Evolutionary conservation across 176 grass and related monocot genomes (phyloP), one percentile per base, ranked within the genome.

Genomic region (Musa troglodytarum): DNA sequence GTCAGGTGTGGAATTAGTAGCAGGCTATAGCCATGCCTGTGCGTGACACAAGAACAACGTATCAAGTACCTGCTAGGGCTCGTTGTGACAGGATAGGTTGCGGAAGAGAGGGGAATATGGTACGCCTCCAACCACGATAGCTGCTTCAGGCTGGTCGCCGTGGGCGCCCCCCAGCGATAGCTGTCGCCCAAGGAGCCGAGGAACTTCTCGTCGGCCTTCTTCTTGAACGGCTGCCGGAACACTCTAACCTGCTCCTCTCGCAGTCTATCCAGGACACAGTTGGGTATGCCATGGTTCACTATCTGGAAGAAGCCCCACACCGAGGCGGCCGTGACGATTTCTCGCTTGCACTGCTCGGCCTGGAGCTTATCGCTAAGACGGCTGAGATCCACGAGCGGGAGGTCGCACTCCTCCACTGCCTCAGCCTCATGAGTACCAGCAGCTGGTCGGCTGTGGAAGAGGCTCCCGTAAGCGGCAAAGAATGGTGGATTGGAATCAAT

Each of bases 221-320:
- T 59, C 65, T 85, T 15, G 43, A 85, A 85, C 49, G 93, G 90
- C 71, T 81, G 83, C 1, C 83, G 77, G 68, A 96, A 96, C 53
- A 92, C 68, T 55, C 74, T 65, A 17, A 81, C 63, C 82, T 96
- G 87, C 82, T 90, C 93, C 34, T 71, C 22, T 66, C 80, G 12
- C 61, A 96, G 76, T 81, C 76, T 77, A 50, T 84, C 87, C 63
- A 90, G 66, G 0, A 92, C 70, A 74, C 51, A 77, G 0, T 24
- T 66, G 6, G 71, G 58, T 76, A 96, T 81, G 59, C 90, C 83
- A 77, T 96, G 93, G 49, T 81, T 85, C 7, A 77, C 77, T 76
- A 96, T 83, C 80, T 96, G 93, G 82, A 96, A 96, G 81, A 96
- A 92, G 15, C 93, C 90, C 93, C 93, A 96, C 29, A 85, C 93